These are phyloP conservation scores for Melanopsichium pennsylvanicum DNA, from an alignment of 1,284 basidiomycete genomes.

Conservation along the genomic window DNA sequence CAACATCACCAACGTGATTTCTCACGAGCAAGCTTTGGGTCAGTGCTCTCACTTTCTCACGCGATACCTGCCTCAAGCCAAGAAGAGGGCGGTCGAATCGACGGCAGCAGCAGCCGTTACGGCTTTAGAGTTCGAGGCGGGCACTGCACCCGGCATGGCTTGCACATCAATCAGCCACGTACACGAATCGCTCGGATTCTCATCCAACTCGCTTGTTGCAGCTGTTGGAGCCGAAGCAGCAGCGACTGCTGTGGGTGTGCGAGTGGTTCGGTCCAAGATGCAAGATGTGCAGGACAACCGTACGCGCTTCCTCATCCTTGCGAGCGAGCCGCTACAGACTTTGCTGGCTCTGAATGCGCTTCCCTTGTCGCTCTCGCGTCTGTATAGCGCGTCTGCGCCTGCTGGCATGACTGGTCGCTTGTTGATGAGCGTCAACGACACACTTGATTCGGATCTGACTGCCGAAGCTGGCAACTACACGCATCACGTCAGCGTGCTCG, in stretches of 20 bases:
- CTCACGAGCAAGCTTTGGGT: constrained; percentile 49
- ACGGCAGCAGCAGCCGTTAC: constrained; percentile 42
- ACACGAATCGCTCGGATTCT: constrained; percentile 37
- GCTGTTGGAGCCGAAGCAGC: constrained; percentile 39
- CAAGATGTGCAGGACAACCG: constrained; percentile 46
- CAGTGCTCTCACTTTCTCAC: constrained; percentile 44
- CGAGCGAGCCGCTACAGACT: constrained; percentile 32
- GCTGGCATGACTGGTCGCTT: constrained; percentile 12
- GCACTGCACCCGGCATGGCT: constrained; percentile 37
- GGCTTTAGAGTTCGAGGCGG: constrained; percentile 39
- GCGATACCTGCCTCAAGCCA: constrained; percentile 40
- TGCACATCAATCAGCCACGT: constrained; percentile 17
- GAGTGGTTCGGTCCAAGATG: constrained; percentile 32
- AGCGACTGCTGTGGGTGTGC: constrained; percentile 16
- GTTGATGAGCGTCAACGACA: constrained; percentile 31
- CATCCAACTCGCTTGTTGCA: constrained; percentile 33
- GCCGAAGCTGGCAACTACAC: constrained; percentile 19
- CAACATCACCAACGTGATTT: constrained; percentile 49
- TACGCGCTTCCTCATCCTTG: constrained; percentile 40
- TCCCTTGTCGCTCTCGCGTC: constrained; percentile 15
- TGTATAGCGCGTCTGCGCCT: constrained; percentile 10
- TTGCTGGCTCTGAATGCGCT: constrained; percentile 22
- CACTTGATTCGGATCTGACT: constrained; percentile 13
- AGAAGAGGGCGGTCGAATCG: constrained; percentile 42
- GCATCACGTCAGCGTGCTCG: constrained; percentile 1